Percentiles rank a stretch among this genome's conserved stretches.
Conservation (phyloP, 345 rosid genomes). For the Combretum micranthum region DNA sequence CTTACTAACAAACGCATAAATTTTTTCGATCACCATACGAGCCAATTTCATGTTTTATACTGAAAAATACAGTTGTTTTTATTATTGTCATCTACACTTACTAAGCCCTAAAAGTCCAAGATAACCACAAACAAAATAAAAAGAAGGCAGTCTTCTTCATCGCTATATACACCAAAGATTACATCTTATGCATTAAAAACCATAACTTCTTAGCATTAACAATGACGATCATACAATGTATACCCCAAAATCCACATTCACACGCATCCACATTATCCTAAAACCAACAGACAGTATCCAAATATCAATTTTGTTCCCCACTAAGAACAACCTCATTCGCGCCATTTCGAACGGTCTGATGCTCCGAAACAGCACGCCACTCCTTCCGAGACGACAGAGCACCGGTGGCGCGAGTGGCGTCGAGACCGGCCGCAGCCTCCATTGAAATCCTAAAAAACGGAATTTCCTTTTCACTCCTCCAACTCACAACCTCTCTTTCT, state of each 20-base stretch:
- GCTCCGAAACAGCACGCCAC: conserved; percentile 93
- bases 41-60: not conserved
- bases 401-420: conserved; percentile 61
- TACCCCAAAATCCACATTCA: too few species aligned
- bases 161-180: too few species aligned
- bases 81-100: not conserved
- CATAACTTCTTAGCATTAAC: too few species aligned
- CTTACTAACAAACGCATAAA: not conserved
- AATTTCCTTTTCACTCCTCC: conserved; percentile 11
- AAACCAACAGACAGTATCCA: not conserved
- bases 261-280: not conserved
- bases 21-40: not conserved
- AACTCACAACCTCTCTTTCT: conserved; percentile 10
- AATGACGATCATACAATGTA: too few species aligned
- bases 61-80: too few species aligned
- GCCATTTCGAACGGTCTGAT: conserved; percentile 45
- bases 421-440: conserved; percentile 70
- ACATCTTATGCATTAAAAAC: too few species aligned
- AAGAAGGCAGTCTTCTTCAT: not conserved
- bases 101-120: not conserved
- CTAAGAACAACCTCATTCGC: conserved; percentile 51
- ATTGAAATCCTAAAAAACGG: conserved; percentile 23
- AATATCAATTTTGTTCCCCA: not conserved
- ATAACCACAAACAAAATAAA: not conserved
- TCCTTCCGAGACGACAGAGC: conserved; percentile 57